Conservation (phyloP, 2,329 filamentous ascomycete species). For the Colletotrichum tofieldiae region DNA sequence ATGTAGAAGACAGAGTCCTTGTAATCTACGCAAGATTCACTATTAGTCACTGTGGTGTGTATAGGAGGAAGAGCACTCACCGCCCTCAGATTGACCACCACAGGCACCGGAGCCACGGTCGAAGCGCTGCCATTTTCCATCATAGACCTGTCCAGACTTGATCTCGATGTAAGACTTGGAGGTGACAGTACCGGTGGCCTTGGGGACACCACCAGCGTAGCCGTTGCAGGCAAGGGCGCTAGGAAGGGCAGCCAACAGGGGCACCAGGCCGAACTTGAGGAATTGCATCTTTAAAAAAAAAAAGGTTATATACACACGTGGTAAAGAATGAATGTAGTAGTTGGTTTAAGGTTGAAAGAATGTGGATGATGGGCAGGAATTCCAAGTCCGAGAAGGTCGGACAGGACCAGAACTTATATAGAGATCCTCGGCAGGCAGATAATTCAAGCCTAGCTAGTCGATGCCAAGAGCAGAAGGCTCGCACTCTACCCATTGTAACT, state of each 20-base stretch:
- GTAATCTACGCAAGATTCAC: slow-evolving; percentile 47
- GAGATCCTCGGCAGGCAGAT: slow-evolving; percentile 2
- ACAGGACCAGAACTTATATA: slow-evolving; percentile 28
- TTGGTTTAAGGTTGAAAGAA: slow-evolving; percentile 30
- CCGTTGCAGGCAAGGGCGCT: slow-evolving; percentile 50
- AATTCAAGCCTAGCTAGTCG: not conserved
- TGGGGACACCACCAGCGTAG: slow-evolving; percentile 51
- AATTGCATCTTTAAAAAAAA: slow-evolving; percentile 31
- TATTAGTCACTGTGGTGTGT: not conserved
- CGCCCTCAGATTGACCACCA: slow-evolving; percentile 59
- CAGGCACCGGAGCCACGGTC: slow-evolving; percentile 59
- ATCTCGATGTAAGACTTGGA: slow-evolving; percentile 48
- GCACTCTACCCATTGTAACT: not conserved
- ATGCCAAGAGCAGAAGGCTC: not conserved
- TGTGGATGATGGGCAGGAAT: slow-evolving; percentile 19
- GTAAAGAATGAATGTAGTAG: slow-evolving; percentile 26
- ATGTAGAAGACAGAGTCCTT: slow-evolving; percentile 61
- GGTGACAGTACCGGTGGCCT: slow-evolving; percentile 47
- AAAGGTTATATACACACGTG: not conserved
- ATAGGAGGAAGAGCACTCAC: slow-evolving; percentile 39
- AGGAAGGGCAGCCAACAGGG: slow-evolving; percentile 48
- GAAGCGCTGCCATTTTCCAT: slow-evolving; percentile 55
- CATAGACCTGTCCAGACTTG: slow-evolving; percentile 51
- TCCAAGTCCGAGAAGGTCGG: not conserved
- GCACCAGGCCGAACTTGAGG: slow-evolving; percentile 44